Percentiles rank a stretch among this genome's conserved stretches.
phyloP scores from a whole-genome alignment of 768 basidiomycete species.

The Pleurotus tuoliensis region DNA sequence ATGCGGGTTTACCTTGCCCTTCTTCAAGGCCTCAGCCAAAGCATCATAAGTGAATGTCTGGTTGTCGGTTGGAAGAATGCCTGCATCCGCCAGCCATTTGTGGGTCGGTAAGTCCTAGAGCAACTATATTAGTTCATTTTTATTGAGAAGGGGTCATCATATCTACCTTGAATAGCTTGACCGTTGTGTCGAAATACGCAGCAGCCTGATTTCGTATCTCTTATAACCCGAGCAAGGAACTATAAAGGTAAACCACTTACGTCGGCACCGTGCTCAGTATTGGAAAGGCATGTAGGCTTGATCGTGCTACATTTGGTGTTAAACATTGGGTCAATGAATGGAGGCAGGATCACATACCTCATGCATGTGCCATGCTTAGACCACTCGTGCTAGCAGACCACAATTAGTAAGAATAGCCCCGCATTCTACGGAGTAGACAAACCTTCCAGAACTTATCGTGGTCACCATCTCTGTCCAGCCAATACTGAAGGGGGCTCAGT shows the following conservation, averaged over 20 bases:
- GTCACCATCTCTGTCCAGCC: constrained; percentile 57
- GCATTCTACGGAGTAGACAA: constrained; percentile 11
- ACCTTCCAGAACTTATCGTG: constrained; percentile 72
- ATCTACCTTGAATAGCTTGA: constrained; percentile 38
- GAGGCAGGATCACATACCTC: constrained; percentile 25
- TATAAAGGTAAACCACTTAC: constrained; percentile 22
- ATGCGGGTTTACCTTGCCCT: constrained; percentile 39
- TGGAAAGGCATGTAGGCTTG: constrained; percentile 51
- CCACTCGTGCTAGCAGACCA: constrained; percentile 60
- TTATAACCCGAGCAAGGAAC: not conserved
- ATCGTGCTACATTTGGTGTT: constrained; percentile 46
- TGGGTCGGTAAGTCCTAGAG: constrained; percentile 64
- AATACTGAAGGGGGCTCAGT: constrained; percentile 32
- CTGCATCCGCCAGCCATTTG: constrained; percentile 63
- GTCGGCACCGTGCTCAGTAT: constrained; percentile 56
- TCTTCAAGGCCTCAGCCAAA: constrained; percentile 50
- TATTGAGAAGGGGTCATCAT: not conserved
- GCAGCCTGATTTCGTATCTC: constrained; percentile 44
- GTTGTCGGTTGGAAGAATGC: constrained; percentile 64
- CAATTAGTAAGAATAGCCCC: not conserved
- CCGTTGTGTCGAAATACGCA: constrained; percentile 57
- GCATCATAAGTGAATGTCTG: constrained; percentile 54
- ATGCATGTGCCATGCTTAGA: constrained; percentile 59
- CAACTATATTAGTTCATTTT: not conserved
- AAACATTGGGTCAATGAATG: not conserved